Evolutionary conservation across 768 basidiomycete species (phyloP), one percentile per base, ranked within the genome.

Genomic region (Pleurotus pulmonarius): DNA sequence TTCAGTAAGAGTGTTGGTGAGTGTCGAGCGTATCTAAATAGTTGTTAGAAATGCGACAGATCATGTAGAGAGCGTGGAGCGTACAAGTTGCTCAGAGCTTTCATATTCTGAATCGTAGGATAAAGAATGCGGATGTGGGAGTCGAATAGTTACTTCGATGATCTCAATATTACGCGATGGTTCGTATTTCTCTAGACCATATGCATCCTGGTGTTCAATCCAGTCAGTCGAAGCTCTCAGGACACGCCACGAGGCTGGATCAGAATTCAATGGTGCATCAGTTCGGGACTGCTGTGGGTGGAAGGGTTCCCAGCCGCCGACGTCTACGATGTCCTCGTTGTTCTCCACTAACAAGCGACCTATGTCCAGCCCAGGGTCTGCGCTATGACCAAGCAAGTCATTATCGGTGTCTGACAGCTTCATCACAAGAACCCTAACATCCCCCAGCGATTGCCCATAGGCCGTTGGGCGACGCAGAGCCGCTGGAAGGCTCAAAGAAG

Each of bases 211-310:
- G 61, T 85, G 83, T 62, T 88, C 86, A 13, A 84, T 67, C 88
- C 88, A 90, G 63, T 86, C 82, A 5, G 88, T 89, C 1, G 86
- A 88, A 5, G 85, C 86, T 15, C 70, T 75, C 18, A 85, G 65
- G 22, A 81, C 69, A 16, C 51, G 51, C 51, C 51, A 53, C 39
- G 37, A 41, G 49, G 48, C 46, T 13, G 71, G 74, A 15, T 77
- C 79, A 34, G 74, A 63, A 12, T 68, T 69, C 16, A 70, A 69
- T 34, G 51, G n/a, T 12, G 13, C 51, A n/a, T 41, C 51, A 39
- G 24, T 15, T 53, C 51, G 51, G 51, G 39, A 20, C 11, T 53
- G 39, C 13, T n/a, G 51, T 53, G 51, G 51, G 39, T 53, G 39
- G 20, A 40, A 53, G 18, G 76, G 74, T 63, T 86, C 85, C 83